Conservation (phyloP, 2,329 filamentous ascomycete species). For the Fusarium falciforme region DNA sequence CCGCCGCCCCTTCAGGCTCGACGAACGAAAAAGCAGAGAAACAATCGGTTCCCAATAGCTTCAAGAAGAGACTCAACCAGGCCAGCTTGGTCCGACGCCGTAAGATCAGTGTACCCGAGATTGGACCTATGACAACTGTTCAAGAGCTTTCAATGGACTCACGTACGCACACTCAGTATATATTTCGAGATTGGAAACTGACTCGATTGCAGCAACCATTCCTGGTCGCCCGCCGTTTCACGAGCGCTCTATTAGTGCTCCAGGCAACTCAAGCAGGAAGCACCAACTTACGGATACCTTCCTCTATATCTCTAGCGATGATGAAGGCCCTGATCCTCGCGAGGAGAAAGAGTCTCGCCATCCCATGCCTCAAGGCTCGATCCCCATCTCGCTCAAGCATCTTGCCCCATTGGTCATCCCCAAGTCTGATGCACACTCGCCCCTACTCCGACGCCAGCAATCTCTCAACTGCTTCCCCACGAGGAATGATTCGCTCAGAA, state of each 20-base stretch:
- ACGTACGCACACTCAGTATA: slow-evolving; percentile 59
- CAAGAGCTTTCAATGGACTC: slow-evolving; percentile 77
- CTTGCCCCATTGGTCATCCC: slow-evolving; percentile 70
- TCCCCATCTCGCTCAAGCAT: slow-evolving; percentile 62
- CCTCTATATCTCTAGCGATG: slow-evolving; percentile 39
- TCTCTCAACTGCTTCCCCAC: slow-evolving; percentile 60
- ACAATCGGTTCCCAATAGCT: slow-evolving; percentile 50
- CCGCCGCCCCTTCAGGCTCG: slow-evolving; percentile 56
- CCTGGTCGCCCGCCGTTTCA: slow-evolving; percentile 73
- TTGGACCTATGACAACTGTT: slow-evolving; percentile 76
- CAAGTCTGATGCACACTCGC: slow-evolving; percentile 28
- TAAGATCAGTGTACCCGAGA: slow-evolving; percentile 73
- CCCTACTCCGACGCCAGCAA: slow-evolving; percentile 47
- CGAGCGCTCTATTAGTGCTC: slow-evolving; percentile 73
- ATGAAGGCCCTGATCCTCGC: slow-evolving; percentile 38
- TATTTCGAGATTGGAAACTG: slow-evolving; percentile 17
- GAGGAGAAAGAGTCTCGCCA: slow-evolving; percentile 38
- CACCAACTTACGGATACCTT: slow-evolving; percentile 46
- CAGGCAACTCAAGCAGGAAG: slow-evolving; percentile 62
- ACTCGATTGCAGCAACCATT: slow-evolving; percentile 67
- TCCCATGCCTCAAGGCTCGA: slow-evolving; percentile 1
- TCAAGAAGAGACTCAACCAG: slow-evolving; percentile 68
- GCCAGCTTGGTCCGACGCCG: slow-evolving; percentile 67
- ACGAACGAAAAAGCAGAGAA: slow-evolving; percentile 56
- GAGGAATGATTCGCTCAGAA: slow-evolving; percentile 57